Conservation (phyloP, 371 early-diverging fungal species). For the Mortierella sp. region DNA sequence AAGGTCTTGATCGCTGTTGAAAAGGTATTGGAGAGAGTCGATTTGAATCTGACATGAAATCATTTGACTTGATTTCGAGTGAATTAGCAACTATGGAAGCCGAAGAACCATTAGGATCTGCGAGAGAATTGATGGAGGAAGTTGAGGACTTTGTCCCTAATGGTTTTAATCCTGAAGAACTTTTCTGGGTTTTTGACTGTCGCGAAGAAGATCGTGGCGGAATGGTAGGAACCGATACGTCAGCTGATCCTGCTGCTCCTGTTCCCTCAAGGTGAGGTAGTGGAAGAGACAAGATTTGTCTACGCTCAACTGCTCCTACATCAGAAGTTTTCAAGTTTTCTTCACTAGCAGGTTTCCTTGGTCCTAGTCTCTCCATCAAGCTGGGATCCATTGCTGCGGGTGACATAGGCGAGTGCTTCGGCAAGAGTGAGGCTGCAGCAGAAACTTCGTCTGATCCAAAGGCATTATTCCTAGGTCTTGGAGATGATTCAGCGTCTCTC, state of each 20-base stretch:
- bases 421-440: constrained; percentile 8
- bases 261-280: background rate
- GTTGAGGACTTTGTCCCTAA: constrained; percentile 28
- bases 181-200: constrained; percentile 25
- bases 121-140: constrained; percentile 30
- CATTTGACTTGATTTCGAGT: constrained; percentile 16
- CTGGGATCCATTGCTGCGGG: background rate
- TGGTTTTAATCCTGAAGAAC: constrained; percentile 7
- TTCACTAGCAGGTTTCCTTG: constrained; percentile 42
- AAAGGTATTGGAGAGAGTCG: constrained; percentile 11
- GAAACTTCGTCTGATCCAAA: constrained; percentile 6
- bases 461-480: too few species aligned
- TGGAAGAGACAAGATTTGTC: constrained; percentile 32
- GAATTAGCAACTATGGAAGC: constrained; percentile 27
- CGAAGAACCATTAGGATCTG: constrained; percentile 29
- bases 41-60: constrained; percentile 7
- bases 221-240: constrained; percentile 22
- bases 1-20: constrained; percentile 11
- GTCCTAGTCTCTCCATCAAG: constrained; percentile 4
- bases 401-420: background rate
- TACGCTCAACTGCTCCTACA: constrained; percentile 5
- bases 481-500: background rate
- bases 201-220: constrained; percentile 53
- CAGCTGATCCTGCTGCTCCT: background rate
- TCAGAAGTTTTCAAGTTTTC: constrained; percentile 25